phyloP scores from a whole-genome alignment of 2,329 filamentous ascomycete genomes.

The Pseudocercospora macadamiae region DNA sequence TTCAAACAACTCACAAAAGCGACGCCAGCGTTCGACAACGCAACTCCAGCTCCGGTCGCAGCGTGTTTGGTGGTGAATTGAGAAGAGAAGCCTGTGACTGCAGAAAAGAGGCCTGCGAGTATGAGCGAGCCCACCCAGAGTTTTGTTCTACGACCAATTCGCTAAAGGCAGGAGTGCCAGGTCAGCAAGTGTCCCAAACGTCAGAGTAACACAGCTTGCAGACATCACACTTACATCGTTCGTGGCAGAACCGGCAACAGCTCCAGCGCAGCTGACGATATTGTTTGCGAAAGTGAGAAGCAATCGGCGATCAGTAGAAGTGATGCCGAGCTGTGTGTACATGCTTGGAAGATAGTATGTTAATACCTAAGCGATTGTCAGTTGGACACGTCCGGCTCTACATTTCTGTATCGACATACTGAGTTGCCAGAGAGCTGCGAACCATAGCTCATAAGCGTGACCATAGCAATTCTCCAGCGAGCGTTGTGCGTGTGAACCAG shows the following conservation, averaged over 20 bases:
- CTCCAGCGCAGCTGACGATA: conserved; percentile 17
- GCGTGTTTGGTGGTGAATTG: conserved; percentile 10
- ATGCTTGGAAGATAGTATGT: conserved; percentile 16
- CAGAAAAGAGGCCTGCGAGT: conserved; percentile 14
- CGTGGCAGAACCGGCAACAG: conserved; percentile 14
- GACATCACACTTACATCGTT: no score
- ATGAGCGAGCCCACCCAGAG: conserved; percentile 11
- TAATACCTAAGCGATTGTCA: neutral
- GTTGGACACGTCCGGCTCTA: neutral
- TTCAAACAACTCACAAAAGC: conserved; percentile 12
- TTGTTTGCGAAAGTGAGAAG: conserved; percentile 16
- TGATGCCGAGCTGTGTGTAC: conserved; percentile 16
- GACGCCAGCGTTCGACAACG: conserved; percentile 16
- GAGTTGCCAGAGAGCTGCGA: conserved; percentile 15
- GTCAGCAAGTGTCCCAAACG: no score
- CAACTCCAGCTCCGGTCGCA: conserved; percentile 7
- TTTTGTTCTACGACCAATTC: conserved; percentile 13
- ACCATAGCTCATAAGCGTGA: conserved; percentile 14
- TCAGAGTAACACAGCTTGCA: no score
- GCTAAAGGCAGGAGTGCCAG: no score
- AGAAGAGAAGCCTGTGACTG: conserved; percentile 15
- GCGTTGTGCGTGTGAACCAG: conserved; percentile 13
- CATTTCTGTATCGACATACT: neutral
- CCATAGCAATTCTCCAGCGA: conserved; percentile 16
- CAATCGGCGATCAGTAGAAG: conserved; percentile 10